Evolutionary conservation across 2,329 filamentous ascomycete species (phyloP).

Genomic region (Diaporthe sp.): DNA sequence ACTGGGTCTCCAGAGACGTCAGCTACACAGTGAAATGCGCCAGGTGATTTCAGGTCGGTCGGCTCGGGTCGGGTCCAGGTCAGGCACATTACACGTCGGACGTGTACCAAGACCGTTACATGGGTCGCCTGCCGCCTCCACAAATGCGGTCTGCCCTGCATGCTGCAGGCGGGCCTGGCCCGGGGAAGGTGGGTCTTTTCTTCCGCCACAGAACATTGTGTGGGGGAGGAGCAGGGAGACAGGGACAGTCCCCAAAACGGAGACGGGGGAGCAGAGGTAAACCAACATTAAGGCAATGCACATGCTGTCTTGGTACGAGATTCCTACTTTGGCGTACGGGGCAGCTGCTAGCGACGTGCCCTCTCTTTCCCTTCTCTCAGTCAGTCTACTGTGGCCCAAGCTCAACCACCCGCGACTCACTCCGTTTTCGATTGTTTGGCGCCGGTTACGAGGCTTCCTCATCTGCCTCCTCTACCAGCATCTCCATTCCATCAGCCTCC

Average conservation of each 20-base stretch:
- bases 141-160: conserved; percentile 7
- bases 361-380: not conserved
- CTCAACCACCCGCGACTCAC: conserved; percentile 17
- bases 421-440: conserved; percentile 25
- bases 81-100: not conserved
- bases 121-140: conserved; percentile 18
- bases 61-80: conserved; percentile 10
- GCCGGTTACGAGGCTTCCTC: not conserved
- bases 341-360: conserved; percentile 12
- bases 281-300: not conserved
- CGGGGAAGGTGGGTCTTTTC: conserved; percentile 24
- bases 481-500: not conserved
- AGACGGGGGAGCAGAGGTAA: not conserved
- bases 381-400: not conserved
- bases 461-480: not conserved
- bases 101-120: not conserved
- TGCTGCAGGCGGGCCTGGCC: conserved; percentile 4
- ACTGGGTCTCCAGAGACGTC: not conserved
- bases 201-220: not conserved
- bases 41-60: not conserved
- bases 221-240: not conserved
- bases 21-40: not conserved
- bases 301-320: not conserved
- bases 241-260: conserved; percentile 2
- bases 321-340: not conserved